Conservation (phyloP, 495 filamentous ascomycete genomes). For the Astrothelium macrocarpum region DNA sequence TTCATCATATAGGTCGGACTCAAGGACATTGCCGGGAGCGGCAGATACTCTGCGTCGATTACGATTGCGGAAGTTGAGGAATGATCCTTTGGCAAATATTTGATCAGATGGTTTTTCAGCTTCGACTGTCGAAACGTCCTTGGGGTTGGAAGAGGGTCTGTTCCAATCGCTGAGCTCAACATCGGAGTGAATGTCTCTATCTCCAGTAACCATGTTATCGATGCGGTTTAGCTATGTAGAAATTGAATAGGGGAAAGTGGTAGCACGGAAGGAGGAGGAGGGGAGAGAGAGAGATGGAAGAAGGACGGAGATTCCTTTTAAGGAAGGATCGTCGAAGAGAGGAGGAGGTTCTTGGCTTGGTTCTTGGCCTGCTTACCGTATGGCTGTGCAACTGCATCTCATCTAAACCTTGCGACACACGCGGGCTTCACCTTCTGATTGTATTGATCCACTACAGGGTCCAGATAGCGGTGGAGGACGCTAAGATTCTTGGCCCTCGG, state of each 20-base stretch:
- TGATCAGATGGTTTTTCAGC: background rate
- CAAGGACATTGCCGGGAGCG: slow-evolving; percentile 16
- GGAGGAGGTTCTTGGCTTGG: too few relatives aligned
- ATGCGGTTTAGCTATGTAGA: background rate
- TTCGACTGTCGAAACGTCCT: background rate
- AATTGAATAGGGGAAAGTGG: background rate
- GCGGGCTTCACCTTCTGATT: too few relatives aligned
- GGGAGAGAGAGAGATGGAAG: background rate
- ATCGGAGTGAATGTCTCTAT: background rate
- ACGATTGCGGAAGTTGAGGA: slow-evolving; percentile 12
- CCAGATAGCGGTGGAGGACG: background rate
- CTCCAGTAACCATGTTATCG: background rate
- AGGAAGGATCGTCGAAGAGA: too few relatives aligned
- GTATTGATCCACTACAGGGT: background rate
- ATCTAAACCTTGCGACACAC: too few relatives aligned
- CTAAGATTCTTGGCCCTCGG: background rate
- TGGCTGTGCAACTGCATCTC: too few relatives aligned
- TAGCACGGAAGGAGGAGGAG: background rate
- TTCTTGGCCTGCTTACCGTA: too few relatives aligned
- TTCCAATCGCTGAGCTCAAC: background rate
- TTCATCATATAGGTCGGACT: slow-evolving; percentile 22
- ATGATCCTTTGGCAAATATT: too few relatives aligned
- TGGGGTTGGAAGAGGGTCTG: background rate
- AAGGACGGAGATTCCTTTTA: too few relatives aligned
- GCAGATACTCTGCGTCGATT: too few relatives aligned